A percentile compares a stretch with the other conserved stretches of the same genome.
phyloP scores from a whole-genome alignment of 805 yeast genomes.

The Candida manassasensis region DNA sequence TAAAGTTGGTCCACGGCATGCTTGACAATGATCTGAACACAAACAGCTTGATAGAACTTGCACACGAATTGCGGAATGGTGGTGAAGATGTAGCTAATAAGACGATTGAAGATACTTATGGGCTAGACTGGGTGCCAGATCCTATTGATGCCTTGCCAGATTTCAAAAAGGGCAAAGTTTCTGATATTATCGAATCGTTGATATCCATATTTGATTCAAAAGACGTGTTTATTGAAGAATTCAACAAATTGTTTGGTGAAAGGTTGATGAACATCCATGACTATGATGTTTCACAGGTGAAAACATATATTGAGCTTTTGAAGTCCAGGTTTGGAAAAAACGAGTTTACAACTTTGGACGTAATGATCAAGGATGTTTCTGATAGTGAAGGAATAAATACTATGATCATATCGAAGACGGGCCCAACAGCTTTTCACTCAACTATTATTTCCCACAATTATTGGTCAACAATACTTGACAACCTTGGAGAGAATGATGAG shows the following conservation, averaged over 20 bases:
- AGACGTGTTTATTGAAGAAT: constrained; percentile 60
- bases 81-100: constrained; percentile 7
- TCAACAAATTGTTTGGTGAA: constrained; percentile 56
- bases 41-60: constrained; percentile 48
- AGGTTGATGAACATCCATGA: constrained; percentile 43
- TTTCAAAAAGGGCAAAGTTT: constrained; percentile 55
- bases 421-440: constrained; percentile 38
- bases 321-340: constrained; percentile 62
- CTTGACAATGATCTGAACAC: constrained; percentile 40
- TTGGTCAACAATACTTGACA: constrained; percentile 63
- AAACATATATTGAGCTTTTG: constrained; percentile 45
- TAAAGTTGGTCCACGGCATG: constrained; percentile 66
- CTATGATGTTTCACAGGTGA: constrained; percentile 38
- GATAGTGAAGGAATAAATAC: constrained; percentile 49
- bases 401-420: constrained; percentile 21
- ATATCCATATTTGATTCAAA: constrained; percentile 70
- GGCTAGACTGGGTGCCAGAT: constrained; percentile 72
- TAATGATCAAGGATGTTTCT: constrained; percentile 74
- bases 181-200: constrained; percentile 67
- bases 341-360: constrained; percentile 66
- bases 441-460: constrained; percentile 69
- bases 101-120: constrained; percentile 37
- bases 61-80: constrained; percentile 43
- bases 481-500: constrained; percentile 22
- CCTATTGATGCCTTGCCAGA: constrained; percentile 90